Conservation (phyloP, 306 rosid genomes). For the Malus fusca region DNA sequence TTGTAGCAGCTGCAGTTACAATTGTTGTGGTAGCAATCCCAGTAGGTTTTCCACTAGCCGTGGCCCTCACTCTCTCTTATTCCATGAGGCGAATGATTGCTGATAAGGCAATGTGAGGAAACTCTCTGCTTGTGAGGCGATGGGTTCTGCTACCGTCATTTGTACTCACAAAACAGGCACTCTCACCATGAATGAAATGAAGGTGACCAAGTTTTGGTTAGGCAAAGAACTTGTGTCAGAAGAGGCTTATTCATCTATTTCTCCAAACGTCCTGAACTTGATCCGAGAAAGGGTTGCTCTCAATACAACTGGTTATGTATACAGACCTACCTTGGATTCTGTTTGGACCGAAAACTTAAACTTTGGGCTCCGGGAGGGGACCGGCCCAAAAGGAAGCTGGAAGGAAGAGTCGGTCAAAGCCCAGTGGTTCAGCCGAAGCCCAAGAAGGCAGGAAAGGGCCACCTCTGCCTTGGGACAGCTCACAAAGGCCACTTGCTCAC, state of each 20-base stretch:
- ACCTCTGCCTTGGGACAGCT: too few species aligned
- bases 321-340: conserved; percentile 6
- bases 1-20: conserved; percentile 33
- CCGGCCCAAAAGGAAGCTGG: too few species aligned
- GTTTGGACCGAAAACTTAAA: too few species aligned
- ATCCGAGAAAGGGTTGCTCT: conserved; percentile 29
- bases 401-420: too few species aligned
- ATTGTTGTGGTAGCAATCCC: conserved; percentile 49
- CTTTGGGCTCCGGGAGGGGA: too few species aligned
- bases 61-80: conserved; percentile 35
- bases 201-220: conserved; percentile 34
- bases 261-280: neutral
- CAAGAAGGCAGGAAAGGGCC: too few species aligned
- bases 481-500: too few species aligned
- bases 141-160: conserved; percentile 44
- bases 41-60: conserved; percentile 40
- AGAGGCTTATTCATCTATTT: neutral
- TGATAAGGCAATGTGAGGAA: conserved; percentile 33
- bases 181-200: conserved; percentile 40
- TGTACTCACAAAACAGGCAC: conserved; percentile 53
- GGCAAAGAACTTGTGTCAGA: conserved; percentile 19
- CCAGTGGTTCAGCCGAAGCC: too few species aligned
- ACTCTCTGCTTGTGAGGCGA: conserved; percentile 46
- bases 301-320: conserved; percentile 43
- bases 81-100: conserved; percentile 51